These are phyloP conservation scores for Penicillium flavigenum DNA, from an alignment of 495 filamentous ascomycete species.

Conservation along the genomic window DNA sequence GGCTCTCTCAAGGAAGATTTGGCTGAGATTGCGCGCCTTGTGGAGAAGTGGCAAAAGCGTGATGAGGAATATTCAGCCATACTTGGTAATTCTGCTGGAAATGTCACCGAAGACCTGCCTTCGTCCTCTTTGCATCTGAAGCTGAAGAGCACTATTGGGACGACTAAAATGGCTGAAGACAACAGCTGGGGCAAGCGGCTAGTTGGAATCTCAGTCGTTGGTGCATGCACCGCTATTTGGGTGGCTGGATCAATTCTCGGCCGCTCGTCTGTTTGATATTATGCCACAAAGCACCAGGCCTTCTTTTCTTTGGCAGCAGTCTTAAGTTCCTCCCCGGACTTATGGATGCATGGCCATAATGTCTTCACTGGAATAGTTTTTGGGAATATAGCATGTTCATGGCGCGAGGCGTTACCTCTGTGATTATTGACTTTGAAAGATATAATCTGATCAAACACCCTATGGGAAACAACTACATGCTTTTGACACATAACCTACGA, in stretches of 20 bases:
- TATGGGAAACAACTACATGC: neutral
- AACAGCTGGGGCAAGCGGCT: slow-evolving; percentile 69
- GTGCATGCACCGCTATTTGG: slow-evolving; percentile 68
- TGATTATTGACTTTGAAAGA: slow-evolving; percentile 1
- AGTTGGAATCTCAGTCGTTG: slow-evolving; percentile 61
- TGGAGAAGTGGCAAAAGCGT: slow-evolving; percentile 46
- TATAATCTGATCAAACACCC: neutral
- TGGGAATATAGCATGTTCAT: neutral
- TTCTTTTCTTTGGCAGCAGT: neutral
- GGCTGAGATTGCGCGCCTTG: slow-evolving; percentile 60
- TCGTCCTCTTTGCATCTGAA: slow-evolving; percentile 27
- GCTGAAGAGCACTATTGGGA: slow-evolving; percentile 43
- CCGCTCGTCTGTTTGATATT: slow-evolving; percentile 24
- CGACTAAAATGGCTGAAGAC: slow-evolving; percentile 65
- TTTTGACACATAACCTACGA: neutral
- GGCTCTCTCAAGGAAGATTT: slow-evolving; percentile 71
- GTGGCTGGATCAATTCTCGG: slow-evolving; percentile 54
- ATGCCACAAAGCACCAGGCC: neutral
- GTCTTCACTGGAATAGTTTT: neutral
- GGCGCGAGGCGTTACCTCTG: slow-evolving; percentile 3
- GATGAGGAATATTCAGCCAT: slow-evolving; percentile 35
- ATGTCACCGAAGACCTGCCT: slow-evolving; percentile 24
- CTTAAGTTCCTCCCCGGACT: neutral
- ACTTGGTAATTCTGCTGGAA: slow-evolving; percentile 36
- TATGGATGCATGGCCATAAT: neutral